Base-by-base conservation (phyloP, 1,139 yeast species). In the Hyphopichia khmerensis region DNA sequence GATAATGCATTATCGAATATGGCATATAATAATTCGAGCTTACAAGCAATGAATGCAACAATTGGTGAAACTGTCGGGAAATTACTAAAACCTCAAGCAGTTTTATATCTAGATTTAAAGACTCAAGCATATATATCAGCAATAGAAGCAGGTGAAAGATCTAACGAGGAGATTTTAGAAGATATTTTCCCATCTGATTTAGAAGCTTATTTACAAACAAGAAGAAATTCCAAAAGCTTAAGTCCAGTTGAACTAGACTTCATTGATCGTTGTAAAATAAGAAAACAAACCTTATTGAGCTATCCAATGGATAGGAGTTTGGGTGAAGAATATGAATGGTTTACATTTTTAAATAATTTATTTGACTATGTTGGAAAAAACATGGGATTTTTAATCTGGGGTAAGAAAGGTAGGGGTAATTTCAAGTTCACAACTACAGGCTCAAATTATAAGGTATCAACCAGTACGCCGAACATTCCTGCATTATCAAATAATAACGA, bases 51-150 rank as follows among this genome's bases (percentile, higher is more conserved):
- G 48, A 57, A 59, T 53, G 52, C 68, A 45, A 55, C 65, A 2
- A 62, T 74, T 30, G 77, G 77, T 3, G 74, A 68, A 38, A 57
- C 55, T 35, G 71, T 72, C 14, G 79, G 80, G 1, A 84, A 87
- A 51, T 69, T 93, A 37, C 68, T 88, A 46, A 90, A 90, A 59
- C 81, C 87, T 6, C 96, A 87, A 52, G 90, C 96, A 0, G 82
- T 80, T 2, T 65, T 93, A 42, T 89, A 77, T 53, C 71, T 93
- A 41, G 97, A 93, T 53, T 72, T 93, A 57, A 93, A 93, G 59
- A 93, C 99, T 0, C 99, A 93, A 63, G 96, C 96, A 0, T 93
- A 83, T 56, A 90, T 93, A 21, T 84, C 96, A 0, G 96, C 96
- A 0, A 66, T 91, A 48, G 88, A 85, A 52, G 83, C 87, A 5